phyloP scores from a whole-genome alignment of 1,139 yeast genomes.

The Candida sojae region DNA sequence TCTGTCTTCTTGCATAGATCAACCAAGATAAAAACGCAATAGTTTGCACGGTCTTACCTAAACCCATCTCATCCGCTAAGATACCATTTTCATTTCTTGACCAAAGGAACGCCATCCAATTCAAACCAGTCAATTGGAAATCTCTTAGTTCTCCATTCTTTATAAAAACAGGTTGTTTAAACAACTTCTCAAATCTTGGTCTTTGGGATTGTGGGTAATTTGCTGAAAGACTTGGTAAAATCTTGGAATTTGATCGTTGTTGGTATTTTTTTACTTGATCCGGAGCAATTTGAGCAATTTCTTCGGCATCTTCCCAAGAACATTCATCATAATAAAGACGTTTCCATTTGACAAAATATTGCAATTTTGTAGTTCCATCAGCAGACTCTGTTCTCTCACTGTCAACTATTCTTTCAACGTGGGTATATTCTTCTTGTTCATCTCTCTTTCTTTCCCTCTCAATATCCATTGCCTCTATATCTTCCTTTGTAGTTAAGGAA shows the following conservation, averaged over 20 bases:
- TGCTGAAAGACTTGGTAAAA: slow-evolving; percentile 79
- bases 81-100: slow-evolving; percentile 97
- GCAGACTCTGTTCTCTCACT: slow-evolving; percentile 68
- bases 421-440: slow-evolving; percentile 78
- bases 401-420: slow-evolving; percentile 88
- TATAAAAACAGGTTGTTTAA: slow-evolving; percentile 84
- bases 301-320: slow-evolving; percentile 95
- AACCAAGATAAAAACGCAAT: slow-evolving; percentile 94
- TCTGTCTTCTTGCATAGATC: slow-evolving; percentile 89
- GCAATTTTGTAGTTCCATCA: slow-evolving; percentile 62
- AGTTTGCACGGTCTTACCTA: slow-evolving; percentile 97
- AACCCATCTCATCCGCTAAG: slow-evolving; percentile 98
- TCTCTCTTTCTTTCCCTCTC: slow-evolving; percentile 85
- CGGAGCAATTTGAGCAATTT: slow-evolving; percentile 83
- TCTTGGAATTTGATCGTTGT: slow-evolving; percentile 77
- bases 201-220: slow-evolving; percentile 69
- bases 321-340: slow-evolving; percentile 92
- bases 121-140: slow-evolving; percentile 95
- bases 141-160: slow-evolving; percentile 93
- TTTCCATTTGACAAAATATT: slow-evolving; percentile 91
- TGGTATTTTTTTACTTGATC: slow-evolving; percentile 83
- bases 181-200: slow-evolving; percentile 87
- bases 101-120: slow-evolving; percentile 99
- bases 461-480: slow-evolving; percentile 88
- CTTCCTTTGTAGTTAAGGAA: slow-evolving; percentile 82